Evolutionary conservation across 805 yeast genomes (phyloP).

Genomic region (Suhomyces prunicola): DNA sequence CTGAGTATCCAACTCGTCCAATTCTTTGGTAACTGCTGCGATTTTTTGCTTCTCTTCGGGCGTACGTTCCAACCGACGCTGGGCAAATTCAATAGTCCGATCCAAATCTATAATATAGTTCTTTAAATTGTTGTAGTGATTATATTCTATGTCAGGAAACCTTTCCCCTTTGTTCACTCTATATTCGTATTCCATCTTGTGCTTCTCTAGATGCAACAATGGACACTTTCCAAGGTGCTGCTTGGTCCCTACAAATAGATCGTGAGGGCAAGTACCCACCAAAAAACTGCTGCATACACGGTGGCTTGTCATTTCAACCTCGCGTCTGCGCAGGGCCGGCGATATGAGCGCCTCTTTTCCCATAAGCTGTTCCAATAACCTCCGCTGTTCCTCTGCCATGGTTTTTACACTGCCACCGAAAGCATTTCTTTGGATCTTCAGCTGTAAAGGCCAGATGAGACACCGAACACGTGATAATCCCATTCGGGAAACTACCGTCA

Average conservation of each 20-base stretch:
- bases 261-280: constrained; percentile 87
- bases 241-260: constrained; percentile 76
- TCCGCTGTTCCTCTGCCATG: constrained; percentile 71
- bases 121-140: constrained; percentile 48
- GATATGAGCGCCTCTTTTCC: constrained; percentile 53
- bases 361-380: constrained; percentile 76
- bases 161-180: constrained; percentile 40
- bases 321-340: constrained; percentile 31
- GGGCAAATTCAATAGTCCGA: constrained; percentile 58
- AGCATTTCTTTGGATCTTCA: neutral
- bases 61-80: constrained; percentile 64
- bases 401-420: neutral
- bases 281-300: constrained; percentile 75
- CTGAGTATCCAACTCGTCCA: constrained; percentile 59
- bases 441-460: neutral
- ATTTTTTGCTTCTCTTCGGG: constrained; percentile 68
- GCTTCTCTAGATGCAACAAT: constrained; percentile 67
- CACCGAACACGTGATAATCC: neutral
- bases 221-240: constrained; percentile 82
- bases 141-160: constrained; percentile 51
- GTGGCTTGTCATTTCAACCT: constrained; percentile 39
- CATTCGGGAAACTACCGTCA: neutral
- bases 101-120: constrained; percentile 65
- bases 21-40: constrained; percentile 49
- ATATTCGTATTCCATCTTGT: constrained; percentile 65